These are phyloP conservation scores for Ophidiomyces ophidiicola DNA, from an alignment of 2,329 filamentous ascomycete species.

Conservation along the genomic window DNA sequence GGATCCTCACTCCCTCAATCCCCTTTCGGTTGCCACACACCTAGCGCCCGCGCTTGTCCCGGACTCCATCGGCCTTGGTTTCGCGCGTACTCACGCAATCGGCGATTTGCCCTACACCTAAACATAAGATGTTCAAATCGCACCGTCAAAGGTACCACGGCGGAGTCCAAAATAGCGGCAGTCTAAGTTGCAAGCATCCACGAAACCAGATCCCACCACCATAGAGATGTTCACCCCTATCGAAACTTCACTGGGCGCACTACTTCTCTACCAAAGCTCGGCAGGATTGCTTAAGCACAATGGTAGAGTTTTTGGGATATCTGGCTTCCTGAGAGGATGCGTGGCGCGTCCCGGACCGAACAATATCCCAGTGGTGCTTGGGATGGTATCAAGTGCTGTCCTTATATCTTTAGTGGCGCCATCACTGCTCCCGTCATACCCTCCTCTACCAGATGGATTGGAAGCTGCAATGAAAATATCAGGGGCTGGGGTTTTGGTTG, in stretches of 20 bases:
- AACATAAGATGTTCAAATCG: too few species aligned
- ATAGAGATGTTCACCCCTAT: slow-evolving; percentile 42
- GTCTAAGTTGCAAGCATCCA: not conserved
- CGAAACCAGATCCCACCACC: not conserved
- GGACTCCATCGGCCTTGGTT: too few species aligned
- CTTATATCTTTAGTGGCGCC: slow-evolving; percentile 35
- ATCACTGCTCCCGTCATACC: slow-evolving; percentile 35
- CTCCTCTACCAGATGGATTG: slow-evolving; percentile 25
- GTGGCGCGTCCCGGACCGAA: slow-evolving; percentile 32
- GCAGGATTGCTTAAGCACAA: slow-evolving; percentile 40
- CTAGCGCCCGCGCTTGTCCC: too few species aligned
- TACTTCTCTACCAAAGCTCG: slow-evolving; percentile 41
- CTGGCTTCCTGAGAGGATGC: slow-evolving; percentile 35
- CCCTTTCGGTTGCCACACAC: too few species aligned
- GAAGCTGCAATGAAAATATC: slow-evolving; percentile 29
- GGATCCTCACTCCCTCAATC: too few species aligned
- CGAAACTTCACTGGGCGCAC: slow-evolving; percentile 40
- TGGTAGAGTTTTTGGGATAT: slow-evolving; percentile 41
- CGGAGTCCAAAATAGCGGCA: not conserved
- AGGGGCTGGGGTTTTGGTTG: slow-evolving; percentile 35
- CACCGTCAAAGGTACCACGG: not conserved
- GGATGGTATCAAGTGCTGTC: slow-evolving; percentile 35
- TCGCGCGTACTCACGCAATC: too few species aligned
- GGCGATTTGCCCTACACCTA: too few species aligned
- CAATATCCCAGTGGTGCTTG: slow-evolving; percentile 36